Evolutionary conservation across 352 stramenopile genomes (phyloP), one percentile per base, ranked within the genome.

Genomic region (Globisporangium spiculum): DNA sequence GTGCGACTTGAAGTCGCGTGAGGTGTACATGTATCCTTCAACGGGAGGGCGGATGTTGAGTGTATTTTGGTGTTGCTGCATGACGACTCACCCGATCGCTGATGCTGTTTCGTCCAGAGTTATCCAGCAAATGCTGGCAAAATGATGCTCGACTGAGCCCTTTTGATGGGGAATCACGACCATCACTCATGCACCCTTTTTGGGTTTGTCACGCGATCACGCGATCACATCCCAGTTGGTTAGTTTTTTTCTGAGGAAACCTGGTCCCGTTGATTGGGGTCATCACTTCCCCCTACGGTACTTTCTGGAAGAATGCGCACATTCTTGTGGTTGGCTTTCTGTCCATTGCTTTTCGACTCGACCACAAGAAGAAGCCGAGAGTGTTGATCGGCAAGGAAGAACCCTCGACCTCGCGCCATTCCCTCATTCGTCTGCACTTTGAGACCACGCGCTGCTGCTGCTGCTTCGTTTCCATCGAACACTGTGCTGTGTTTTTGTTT

Each of bases 191-290:
- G 22, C 12, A 57, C 50, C 36, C 36, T 44, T 44, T 44, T 18
- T 10, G 36, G 12, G 36, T 18, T 16, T 57, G 5, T 34, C 50
- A 57, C 26, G 38, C 71, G 44, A 89, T 70, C 50, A 75, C 41
- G 4, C 38, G 41, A 48, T 48, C 41, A n/a, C 41, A 48, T 38
- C 7, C 16, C 16, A n/a, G 41, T n/a, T 18, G 36, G 27, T 32
- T 6, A 32, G 27, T 32, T 32, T 18, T 44, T 16, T 44, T 44
- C 36, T 44, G 36, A 44, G 36, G 36, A 44, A 44, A 44, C 10
- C 41, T 48, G 41, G 18, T 48, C 41, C 41, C 1, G 14, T 48
- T 48, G 41, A 48, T 48, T 48, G 16, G 20, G 41, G 41, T 48
- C 41, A 48, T 48, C 41, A n/a, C 4, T 20, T 20, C 41, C 16